phyloP scores from a whole-genome alignment of 371 early-diverging fungal species.

The Lichtheimia ornata region DNA sequence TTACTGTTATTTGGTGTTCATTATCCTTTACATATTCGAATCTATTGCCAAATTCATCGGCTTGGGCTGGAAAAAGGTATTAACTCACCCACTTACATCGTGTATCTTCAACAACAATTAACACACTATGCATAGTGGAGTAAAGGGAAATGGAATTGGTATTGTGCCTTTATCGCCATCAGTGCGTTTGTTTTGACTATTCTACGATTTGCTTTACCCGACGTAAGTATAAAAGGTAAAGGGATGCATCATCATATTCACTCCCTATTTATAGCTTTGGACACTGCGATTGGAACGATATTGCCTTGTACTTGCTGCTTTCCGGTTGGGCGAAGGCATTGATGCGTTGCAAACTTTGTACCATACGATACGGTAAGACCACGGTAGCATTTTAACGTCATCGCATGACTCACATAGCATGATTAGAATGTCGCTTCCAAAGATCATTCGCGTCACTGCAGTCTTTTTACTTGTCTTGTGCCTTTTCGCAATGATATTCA shows the following conservation, averaged over 20 bases:
- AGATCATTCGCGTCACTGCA: constrained; percentile 58
- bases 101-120: no score
- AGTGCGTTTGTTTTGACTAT: constrained; percentile 45
- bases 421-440: constrained; percentile 48
- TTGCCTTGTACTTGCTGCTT: constrained; percentile 55
- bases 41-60: constrained; percentile 50
- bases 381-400: neutral
- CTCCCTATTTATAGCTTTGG: constrained; percentile 27
- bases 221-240: constrained; percentile 22
- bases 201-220: constrained; percentile 49
- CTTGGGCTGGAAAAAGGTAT: constrained; percentile 59
- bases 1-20: constrained; percentile 47
- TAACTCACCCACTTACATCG: neutral
- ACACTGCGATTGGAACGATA: constrained; percentile 54
- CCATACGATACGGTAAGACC: constrained; percentile 53
- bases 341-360: constrained; percentile 58
- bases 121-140: constrained; percentile 39
- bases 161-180: constrained; percentile 46
- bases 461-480: constrained; percentile 61
- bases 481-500: constrained; percentile 61
- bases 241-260: neutral
- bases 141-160: constrained; percentile 60
- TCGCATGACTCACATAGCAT: neutral
- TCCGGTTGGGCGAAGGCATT: constrained; percentile 60
- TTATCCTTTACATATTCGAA: constrained; percentile 48